Conservation (phyloP, 257 asterid species). For the Przewalskia tangutica region DNA sequence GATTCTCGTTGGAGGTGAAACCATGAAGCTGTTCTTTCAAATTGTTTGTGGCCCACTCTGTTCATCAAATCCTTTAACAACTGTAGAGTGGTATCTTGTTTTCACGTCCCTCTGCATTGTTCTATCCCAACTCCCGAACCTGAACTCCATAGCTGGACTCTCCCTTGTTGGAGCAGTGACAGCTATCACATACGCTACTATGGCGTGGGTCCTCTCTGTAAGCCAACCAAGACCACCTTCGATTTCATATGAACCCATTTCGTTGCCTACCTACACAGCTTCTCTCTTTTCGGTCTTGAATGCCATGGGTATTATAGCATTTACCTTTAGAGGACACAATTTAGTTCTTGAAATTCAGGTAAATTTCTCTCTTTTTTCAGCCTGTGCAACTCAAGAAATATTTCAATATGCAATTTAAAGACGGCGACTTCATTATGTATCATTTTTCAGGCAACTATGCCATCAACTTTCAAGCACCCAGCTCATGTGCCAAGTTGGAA, state of each 20-base stretch:
- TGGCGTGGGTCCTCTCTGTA: conserved; percentile 97
- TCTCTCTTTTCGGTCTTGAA: conserved; percentile 63
- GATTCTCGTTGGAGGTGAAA: conserved; percentile 94
- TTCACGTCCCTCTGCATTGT: conserved; percentile 95
- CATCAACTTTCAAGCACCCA: conserved; percentile 93
- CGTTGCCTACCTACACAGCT: conserved; percentile 52
- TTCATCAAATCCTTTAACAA: conserved; percentile 85
- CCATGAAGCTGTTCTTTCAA: conserved; percentile 95
- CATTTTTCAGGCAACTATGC: conserved; percentile 82
- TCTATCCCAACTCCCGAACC: conserved; percentile 88
- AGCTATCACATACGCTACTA: conserved; percentile 80
- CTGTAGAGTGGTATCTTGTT: conserved; percentile 95
- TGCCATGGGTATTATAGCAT: conserved; percentile 91
- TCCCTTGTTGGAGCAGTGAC: conserved; percentile 95
- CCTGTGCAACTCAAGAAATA: not conserved
- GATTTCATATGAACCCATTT: conserved; percentile 59
- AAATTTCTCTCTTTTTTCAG: not conserved
- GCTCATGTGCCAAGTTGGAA: conserved; percentile 98
- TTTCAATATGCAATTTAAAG: not conserved
- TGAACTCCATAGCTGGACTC: conserved; percentile 96
- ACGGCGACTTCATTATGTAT: not conserved
- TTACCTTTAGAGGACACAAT: conserved; percentile 95
- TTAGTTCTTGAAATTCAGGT: conserved; percentile 92
- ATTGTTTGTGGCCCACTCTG: conserved; percentile 85
- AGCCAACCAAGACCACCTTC: conserved; percentile 79